phyloP scores from a whole-genome alignment of 2,329 filamentous ascomycete species.

The Claviceps fusiformis region DNA sequence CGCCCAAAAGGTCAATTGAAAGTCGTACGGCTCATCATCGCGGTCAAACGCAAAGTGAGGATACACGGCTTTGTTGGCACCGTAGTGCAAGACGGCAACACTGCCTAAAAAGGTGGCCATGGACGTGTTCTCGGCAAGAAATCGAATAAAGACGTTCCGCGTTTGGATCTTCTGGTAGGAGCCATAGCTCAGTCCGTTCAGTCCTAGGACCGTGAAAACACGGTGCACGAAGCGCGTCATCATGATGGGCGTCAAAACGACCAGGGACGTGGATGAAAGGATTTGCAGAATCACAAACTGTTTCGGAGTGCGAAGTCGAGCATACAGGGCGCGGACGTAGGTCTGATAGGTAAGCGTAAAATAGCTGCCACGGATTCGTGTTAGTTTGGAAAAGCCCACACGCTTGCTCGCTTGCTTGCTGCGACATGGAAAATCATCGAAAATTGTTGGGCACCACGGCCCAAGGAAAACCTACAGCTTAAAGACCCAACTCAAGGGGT shows the following conservation, averaged over 20 bases:
- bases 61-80: constrained; percentile 53
- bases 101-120: constrained; percentile 56
- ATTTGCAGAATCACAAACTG: constrained; percentile 54
- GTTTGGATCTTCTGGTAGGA: constrained; percentile 54
- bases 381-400: not conserved
- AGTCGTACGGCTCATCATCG: constrained; percentile 39
- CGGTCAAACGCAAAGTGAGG: constrained; percentile 55
- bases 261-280: constrained; percentile 48
- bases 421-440: too few relatives aligned
- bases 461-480: constrained; percentile 39
- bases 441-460: too few relatives aligned
- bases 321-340: constrained; percentile 56
- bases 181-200: constrained; percentile 46
- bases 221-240: constrained; percentile 48
- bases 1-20: constrained; percentile 48
- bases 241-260: constrained; percentile 49
- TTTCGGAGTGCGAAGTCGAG: constrained; percentile 48
- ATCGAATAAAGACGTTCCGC: constrained; percentile 54
- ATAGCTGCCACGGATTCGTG: constrained; percentile 27
- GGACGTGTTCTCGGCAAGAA: constrained; percentile 51
- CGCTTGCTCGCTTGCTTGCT: too few relatives aligned
- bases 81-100: constrained; percentile 52
- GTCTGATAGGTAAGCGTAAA: constrained; percentile 60
- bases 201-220: constrained; percentile 35
- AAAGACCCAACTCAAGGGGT: constrained; percentile 58